A percentile compares a stretch with the other conserved stretches of the same genome.
Conservation (phyloP, 768 basidiomycete species). For the Amanita phalloides region DNA sequence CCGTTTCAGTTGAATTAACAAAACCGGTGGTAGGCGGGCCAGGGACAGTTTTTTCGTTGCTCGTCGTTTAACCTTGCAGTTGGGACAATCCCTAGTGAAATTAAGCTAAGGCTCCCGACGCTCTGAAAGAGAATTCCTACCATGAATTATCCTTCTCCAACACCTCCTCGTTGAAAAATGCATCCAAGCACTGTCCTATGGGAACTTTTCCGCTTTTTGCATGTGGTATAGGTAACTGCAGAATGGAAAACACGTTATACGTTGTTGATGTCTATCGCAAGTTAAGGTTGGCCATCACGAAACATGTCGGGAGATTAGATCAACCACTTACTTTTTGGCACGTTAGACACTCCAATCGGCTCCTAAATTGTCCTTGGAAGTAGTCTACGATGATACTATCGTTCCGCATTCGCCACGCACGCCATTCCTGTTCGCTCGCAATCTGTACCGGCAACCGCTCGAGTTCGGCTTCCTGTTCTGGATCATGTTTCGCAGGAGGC, state of each 20-base stretch:
- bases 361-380: slow-evolving; percentile 96
- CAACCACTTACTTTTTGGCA: slow-evolving; percentile 62
- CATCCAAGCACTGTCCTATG: slow-evolving; percentile 75
- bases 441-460: slow-evolving; percentile 81
- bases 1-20: slow-evolving; percentile 87
- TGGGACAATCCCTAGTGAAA: slow-evolving; percentile 78
- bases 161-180: slow-evolving; percentile 84
- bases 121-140: slow-evolving; percentile 29
- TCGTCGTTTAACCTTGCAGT: slow-evolving; percentile 80
- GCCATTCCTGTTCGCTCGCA: slow-evolving; percentile 91
- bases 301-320: background rate
- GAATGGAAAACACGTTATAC: slow-evolving; percentile 93
- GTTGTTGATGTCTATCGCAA: slow-evolving; percentile 84
- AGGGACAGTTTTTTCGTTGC: slow-evolving; percentile 84
- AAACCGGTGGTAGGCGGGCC: slow-evolving; percentile 85
- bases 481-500: slow-evolving; percentile 50
- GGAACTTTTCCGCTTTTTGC: slow-evolving; percentile 51
- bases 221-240: slow-evolving; percentile 81
- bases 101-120: background rate
- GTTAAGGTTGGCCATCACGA: background rate
- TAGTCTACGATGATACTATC: slow-evolving; percentile 93
- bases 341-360: slow-evolving; percentile 78
- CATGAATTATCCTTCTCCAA: slow-evolving; percentile 92
- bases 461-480: slow-evolving; percentile 79
- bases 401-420: slow-evolving; percentile 78